Conservation (phyloP, 2,329 filamentous ascomycete genomes). For the Ophiostoma triangulosporum region DNA sequence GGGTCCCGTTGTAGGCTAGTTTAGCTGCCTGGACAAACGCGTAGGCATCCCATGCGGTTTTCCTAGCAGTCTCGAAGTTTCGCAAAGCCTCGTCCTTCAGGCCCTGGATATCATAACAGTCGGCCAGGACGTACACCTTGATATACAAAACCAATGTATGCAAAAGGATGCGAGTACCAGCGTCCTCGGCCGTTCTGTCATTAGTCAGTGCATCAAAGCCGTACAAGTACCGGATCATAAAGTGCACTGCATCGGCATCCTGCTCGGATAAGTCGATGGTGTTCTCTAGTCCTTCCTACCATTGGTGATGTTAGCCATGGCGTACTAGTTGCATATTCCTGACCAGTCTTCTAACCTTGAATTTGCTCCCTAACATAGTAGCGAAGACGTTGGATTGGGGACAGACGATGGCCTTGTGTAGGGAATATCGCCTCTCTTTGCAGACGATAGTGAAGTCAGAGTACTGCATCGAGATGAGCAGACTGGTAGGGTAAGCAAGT, state of each 20-base stretch:
- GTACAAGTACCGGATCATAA: neutral
- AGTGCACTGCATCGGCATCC: neutral
- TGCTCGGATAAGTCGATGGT: neutral
- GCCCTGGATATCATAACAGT: neutral
- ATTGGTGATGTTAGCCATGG: neutral
- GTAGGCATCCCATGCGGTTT: neutral
- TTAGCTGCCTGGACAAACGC: neutral
- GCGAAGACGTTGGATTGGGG: neutral
- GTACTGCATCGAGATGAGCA: neutral
- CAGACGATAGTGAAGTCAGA: neutral
- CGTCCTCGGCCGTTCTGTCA: no score
- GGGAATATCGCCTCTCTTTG: neutral
- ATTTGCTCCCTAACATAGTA: neutral
- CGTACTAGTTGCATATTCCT: neutral
- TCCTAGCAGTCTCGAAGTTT: neutral
- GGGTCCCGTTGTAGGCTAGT: neutral
- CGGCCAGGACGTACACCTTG: neutral
- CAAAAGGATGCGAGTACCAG: neutral
- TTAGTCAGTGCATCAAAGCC: no score
- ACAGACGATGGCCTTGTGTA: constrained; percentile 2
- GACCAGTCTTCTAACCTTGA: neutral
- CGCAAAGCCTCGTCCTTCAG: neutral
- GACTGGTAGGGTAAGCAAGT: no score
- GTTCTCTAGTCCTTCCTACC: neutral
- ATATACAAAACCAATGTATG: neutral